Base-by-base conservation (phyloP, 2,329 filamentous ascomycete genomes). In the Hypoxylon sp. region DNA sequence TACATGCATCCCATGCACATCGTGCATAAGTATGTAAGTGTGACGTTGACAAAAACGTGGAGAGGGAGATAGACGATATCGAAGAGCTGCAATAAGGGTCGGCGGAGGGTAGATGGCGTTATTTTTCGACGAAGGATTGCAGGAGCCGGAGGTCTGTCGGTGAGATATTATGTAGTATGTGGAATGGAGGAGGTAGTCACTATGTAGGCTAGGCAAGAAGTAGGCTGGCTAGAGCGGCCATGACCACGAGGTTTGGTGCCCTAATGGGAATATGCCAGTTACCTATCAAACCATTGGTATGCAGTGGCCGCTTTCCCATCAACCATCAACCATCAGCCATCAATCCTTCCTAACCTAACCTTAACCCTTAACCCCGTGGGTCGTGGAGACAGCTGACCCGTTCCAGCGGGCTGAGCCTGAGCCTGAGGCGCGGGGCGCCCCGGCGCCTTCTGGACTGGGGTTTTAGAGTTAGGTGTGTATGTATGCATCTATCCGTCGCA, bases 1-100 rank as follows among this genome's bases (percentile, higher is more conserved):
- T 71, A 67, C 68, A 70, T 72, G 68, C 70, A 72, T 64, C 53
- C 37, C 57, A 71, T 71, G 69, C 63, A 53, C 57, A 68, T 72
- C 65, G 65, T 72, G 70, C 70, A 72, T 65, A 49, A 61, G 31
- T 63, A 72, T 72, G 68, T 72, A 67, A 65, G 65, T 71, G 68
- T 70, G 70, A 71, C 70, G 68, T 72, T 70, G 56, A 35, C 53
- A 51, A 66, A 64, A 71, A 72, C 70, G 68, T 71, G 68, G 68
- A 65, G 70, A 72, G 49, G 55, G 27, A 71, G 70, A 72, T 72
- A 71, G 42, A 72, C 68, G 64, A 67, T 68, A 65, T 66, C 57
- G 51, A 69, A 66, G 33, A 72, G 66, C 62, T 72, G 68, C 58
- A 70, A 53, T 70, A 49, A 65, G 59, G 69, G 61, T 67, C 33